Conservation (phyloP, 2,329 filamentous ascomycete species). For the Polytolypa hystricis region DNA sequence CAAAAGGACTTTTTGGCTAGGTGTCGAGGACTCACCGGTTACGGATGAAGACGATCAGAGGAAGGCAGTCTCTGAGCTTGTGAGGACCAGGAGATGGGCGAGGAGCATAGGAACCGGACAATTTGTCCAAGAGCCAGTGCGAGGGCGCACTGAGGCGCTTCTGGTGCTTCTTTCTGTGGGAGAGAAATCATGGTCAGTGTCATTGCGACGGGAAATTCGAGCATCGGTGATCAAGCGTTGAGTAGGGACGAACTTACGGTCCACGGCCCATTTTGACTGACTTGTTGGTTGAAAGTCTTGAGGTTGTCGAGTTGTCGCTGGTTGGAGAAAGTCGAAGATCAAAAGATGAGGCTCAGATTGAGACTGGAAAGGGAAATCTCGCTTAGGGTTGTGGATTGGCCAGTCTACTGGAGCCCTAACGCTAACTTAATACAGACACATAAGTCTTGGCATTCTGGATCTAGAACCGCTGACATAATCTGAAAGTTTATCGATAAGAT, state of each 20-base stretch:
- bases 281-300: slow-evolving; percentile 15
- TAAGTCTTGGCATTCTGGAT: not conserved
- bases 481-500: no score
- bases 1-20: not conserved
- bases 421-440: no score
- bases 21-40: slow-evolving; percentile 40
- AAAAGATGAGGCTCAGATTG: not conserved
- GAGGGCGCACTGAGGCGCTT: slow-evolving; percentile 98
- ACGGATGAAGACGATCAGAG: slow-evolving; percentile 95
- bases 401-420: not conserved
- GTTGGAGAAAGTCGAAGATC: slow-evolving; percentile 4
- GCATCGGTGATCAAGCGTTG: not conserved
- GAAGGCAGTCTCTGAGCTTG: slow-evolving; percentile 99
- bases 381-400: slow-evolving; percentile 2
- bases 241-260: slow-evolving; percentile 40
- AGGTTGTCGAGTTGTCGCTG: slow-evolving; percentile 12
- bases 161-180: slow-evolving; percentile 89
- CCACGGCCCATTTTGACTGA: slow-evolving; percentile 43
- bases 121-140: slow-evolving; percentile 99
- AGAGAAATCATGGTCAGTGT: slow-evolving; percentile 7
- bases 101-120: slow-evolving; percentile 75
- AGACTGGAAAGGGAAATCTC: not conserved
- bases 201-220: not conserved
- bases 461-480: not conserved
- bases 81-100: slow-evolving; percentile 76